A percentile compares a stretch with the other conserved stretches of the same genome.
Conservation (phyloP, 768 basidiomycete species). For the Mycena kentingensis region DNA sequence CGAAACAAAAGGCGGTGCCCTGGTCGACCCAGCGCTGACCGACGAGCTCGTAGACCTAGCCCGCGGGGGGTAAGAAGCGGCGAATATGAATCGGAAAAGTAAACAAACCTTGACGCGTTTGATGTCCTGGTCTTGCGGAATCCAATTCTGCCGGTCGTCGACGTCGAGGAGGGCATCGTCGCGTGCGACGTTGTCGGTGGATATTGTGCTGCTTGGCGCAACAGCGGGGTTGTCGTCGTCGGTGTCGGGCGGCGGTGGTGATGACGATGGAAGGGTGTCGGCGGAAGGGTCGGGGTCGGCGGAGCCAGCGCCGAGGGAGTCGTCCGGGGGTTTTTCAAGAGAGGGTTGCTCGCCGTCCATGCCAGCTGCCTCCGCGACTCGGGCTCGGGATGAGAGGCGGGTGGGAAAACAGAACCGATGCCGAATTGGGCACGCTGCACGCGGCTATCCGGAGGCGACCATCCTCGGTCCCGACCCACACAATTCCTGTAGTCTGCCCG, state of each 20-base stretch:
- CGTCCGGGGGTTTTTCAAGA: slow-evolving; percentile 12
- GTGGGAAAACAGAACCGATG: neutral
- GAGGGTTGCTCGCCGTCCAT: slow-evolving; percentile 42
- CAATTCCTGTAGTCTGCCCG: too few relatives aligned
- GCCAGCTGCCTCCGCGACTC: slow-evolving; percentile 32
- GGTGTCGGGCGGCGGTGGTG: slow-evolving; percentile 13
- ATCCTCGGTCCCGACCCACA: too few relatives aligned
- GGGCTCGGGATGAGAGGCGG: neutral
- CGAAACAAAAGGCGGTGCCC: slow-evolving; percentile 95
- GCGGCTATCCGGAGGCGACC: too few relatives aligned
- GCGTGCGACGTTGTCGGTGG: slow-evolving; percentile 40
- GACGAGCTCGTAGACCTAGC: slow-evolving; percentile 95
- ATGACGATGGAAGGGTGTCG: slow-evolving; percentile 29
- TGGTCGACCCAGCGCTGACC: slow-evolving; percentile 93
- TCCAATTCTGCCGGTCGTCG: slow-evolving; percentile 65
- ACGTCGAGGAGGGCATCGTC: slow-evolving; percentile 48
- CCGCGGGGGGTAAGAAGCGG: slow-evolving; percentile 16
- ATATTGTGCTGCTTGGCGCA: slow-evolving; percentile 21
- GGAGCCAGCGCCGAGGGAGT: slow-evolving; percentile 30
- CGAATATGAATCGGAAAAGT: slow-evolving; percentile 23
- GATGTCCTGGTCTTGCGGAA: slow-evolving; percentile 63
- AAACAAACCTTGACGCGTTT: slow-evolving; percentile 81
- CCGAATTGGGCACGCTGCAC: neutral
- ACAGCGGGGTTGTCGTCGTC: slow-evolving; percentile 18
- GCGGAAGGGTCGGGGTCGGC: slow-evolving; percentile 28